phyloP scores from a whole-genome alignment of 768 basidiomycete genomes.

The Xanthoconium stramineum region DNA sequence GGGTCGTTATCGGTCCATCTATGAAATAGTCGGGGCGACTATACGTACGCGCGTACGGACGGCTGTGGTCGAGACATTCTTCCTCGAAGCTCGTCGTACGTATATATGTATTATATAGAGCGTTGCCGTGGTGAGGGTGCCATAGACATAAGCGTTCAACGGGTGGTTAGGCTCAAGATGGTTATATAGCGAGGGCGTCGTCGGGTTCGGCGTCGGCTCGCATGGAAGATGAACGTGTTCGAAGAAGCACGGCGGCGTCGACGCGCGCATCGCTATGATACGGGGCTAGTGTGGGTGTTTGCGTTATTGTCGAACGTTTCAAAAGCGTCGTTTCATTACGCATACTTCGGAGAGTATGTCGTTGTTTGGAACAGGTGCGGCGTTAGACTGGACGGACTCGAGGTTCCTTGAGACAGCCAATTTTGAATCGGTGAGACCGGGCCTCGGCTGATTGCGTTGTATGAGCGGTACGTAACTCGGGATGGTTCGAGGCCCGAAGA shows the following conservation, averaged over 20 bases:
- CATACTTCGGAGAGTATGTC: not conserved
- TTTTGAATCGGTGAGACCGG: not conserved
- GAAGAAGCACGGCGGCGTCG: not conserved
- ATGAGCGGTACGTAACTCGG: slow-evolving; percentile 2
- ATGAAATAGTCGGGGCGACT: slow-evolving; percentile 1
- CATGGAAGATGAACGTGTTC: not conserved
- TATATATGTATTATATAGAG: slow-evolving; percentile 1
- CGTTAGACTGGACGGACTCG: not conserved
- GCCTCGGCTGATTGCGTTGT: not conserved
- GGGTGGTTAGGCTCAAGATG: not conserved
- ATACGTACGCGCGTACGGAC: not conserved
- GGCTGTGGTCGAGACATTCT: not conserved
- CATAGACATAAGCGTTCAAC: not conserved
- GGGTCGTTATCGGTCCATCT: slow-evolving; percentile 8
- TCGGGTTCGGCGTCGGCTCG: slow-evolving; percentile 1
- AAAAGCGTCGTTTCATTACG: slow-evolving; percentile 15
- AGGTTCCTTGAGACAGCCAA: not conserved
- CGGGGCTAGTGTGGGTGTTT: slow-evolving; percentile 7
- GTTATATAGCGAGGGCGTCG: not conserved
- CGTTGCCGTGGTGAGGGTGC: slow-evolving; percentile 14
- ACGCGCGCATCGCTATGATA: not conserved
- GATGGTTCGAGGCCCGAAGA: not conserved
- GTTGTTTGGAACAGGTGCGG: not conserved
- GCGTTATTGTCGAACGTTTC: not conserved
- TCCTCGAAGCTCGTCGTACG: slow-evolving; percentile 2